These are phyloP conservation scores for Scedosporium boydii DNA, from an alignment of 2,329 filamentous ascomycete genomes.

Conservation along the genomic window DNA sequence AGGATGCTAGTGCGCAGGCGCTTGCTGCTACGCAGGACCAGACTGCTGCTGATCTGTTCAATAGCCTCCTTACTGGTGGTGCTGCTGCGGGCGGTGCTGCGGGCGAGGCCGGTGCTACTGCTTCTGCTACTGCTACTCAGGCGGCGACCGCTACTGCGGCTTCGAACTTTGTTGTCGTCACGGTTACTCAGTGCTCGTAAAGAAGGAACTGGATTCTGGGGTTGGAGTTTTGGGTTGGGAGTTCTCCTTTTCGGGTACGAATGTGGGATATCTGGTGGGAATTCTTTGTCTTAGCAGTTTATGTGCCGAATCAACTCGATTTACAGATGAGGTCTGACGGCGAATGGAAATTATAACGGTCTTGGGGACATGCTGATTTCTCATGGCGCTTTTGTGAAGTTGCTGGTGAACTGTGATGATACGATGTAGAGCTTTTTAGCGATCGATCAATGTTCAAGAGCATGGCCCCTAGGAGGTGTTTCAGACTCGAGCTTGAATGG, in stretches of 20 bases:
- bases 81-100: background rate
- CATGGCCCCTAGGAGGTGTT: no score
- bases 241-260: background rate
- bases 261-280: background rate
- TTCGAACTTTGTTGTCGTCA: background rate
- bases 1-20: constrained; percentile 11
- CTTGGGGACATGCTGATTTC: background rate
- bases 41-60: constrained; percentile 18
- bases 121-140: background rate
- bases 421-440: no score
- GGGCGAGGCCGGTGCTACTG: background rate
- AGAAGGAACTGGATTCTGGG: background rate
- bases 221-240: background rate
- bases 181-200: constrained; percentile 3
- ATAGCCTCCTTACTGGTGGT: constrained; percentile 8
- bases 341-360: background rate
- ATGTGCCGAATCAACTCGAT: background rate
- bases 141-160: background rate
- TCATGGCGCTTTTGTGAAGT: background rate
- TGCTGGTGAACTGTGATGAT: background rate
- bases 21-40: constrained; percentile 14
- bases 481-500: no score
- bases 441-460: no score
- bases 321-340: background rate
- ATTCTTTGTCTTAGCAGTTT: background rate